These are phyloP conservation scores for Trichoderma virens DNA, from an alignment of 495 filamentous ascomycete genomes.

Conservation along the genomic window DNA sequence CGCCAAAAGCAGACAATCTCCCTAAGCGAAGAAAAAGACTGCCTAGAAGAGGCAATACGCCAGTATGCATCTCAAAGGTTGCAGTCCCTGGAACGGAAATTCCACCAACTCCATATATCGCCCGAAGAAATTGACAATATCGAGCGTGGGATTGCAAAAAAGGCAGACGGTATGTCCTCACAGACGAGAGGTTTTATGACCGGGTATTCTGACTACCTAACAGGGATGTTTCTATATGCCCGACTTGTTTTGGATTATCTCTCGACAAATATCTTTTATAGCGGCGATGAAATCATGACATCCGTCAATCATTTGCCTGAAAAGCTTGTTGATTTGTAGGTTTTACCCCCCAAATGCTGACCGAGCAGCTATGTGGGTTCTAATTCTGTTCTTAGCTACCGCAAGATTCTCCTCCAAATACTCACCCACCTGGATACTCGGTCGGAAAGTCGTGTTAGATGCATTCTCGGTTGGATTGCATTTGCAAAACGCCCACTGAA, in stretches of 20 bases:
- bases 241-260: conserved; percentile 27
- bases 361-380: background rate
- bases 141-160: conserved; percentile 12
- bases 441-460: conserved; percentile 18
- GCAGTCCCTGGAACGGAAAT: conserved; percentile 7
- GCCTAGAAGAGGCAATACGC: conserved; percentile 17
- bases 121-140: conserved; percentile 14
- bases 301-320: conserved; percentile 20
- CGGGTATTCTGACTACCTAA: background rate
- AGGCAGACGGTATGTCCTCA: conserved; percentile 20
- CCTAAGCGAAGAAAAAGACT: conserved; percentile 22
- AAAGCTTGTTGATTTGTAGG: conserved; percentile 22
- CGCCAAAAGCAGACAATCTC: conserved; percentile 18
- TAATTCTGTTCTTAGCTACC: conserved; percentile 19
- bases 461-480: conserved; percentile 27
- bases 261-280: conserved; percentile 23
- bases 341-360: background rate
- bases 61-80: conserved; percentile 18
- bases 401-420: conserved; percentile 18
- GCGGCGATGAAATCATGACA: conserved; percentile 16
- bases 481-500: conserved; percentile 24
- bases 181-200: background rate
- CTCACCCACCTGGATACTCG: conserved; percentile 19
- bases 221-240: conserved; percentile 30
- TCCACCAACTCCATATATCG: conserved; percentile 17